Evolutionary conservation across 352 stramenopile species (phyloP), one percentile per base, ranked within the genome.

Genomic region (Blastocystis hominis): DNA sequence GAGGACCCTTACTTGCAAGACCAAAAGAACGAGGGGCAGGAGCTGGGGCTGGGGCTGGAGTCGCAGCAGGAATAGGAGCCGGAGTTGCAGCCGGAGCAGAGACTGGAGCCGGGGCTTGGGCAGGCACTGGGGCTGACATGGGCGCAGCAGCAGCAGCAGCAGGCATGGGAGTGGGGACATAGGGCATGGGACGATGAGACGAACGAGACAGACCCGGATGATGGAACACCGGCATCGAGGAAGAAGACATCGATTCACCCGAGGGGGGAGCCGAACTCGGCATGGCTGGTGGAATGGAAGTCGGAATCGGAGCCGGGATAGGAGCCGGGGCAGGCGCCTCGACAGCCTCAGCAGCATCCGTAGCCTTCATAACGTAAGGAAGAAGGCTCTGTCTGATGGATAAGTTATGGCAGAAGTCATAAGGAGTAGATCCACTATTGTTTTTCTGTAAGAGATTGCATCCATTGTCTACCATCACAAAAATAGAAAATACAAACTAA

Each of bases 401-500:
- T 13, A 80, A 38, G 42, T 80, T 80, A 24, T 30, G 53, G 36
- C 70, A 80, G 42, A 80, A 63, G 42, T 80, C 70, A 42, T 80
- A 80, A 42, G 70, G 70, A 24, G 70, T 80, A 4, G 20, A 13
- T 46, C 70, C 70, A n/a, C 50, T 54, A n/a, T 64, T 62, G 30
- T 80, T 80, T 47, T 80, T 80, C 40, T 80, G 70, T n/a, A 80
- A 15, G 3, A 80, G 24, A 64, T 54, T 63, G 55, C 70, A 80
- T n/a, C 70, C 70, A 42, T 50, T 40, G 36, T 80, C 70, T 80
- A 62, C 46, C n/a, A 38, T 80, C 24, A 80, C n/a, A 36, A 17
- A 34, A 64, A 64, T n/a, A 13, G 17, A 64, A 66, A 7, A 64
- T 5, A 36, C 6, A 15, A 36, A 80, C 70, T 80, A 42, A 80